Base-by-base conservation (phyloP, 139 green algal species). In the Mesotaenium endlicherianum region DNA sequence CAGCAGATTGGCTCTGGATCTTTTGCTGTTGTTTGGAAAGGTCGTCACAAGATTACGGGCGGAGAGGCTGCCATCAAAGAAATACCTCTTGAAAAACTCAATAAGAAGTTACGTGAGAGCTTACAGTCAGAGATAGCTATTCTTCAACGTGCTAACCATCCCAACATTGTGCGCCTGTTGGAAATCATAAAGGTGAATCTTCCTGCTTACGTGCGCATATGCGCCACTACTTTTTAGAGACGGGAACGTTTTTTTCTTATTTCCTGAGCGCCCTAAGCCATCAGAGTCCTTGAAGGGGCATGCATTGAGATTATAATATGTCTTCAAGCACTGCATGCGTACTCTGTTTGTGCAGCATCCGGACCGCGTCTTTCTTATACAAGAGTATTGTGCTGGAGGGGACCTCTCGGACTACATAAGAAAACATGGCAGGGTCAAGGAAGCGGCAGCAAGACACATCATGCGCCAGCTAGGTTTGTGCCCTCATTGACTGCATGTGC, bases 381-480 rank as follows among this genome's bases (percentile, higher is more conserved):
- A 98, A 57, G 96, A 99, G 89, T 98, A 92, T 80, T 98, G 95
- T 77, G 88, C 87, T 8, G 96, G 95, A 8, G 96, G 96, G 0
- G 95, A 99, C 91, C 80, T 99, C 68, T 91, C 90, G 0, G 85
- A 93, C 55, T 94, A 93, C 70, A 91, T 99, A 44, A 79, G 75
- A 14, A 31, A 39, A 3, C 30, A 86, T 1, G 75, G 75, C 5
- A 16, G 34, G 3, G 78, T 89, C 17, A 58, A 77, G 30, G 83
- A 89, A 43, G 36, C 75, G 0, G 87, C 80, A 0, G 93, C 92
- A 2, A 91, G 89, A 1, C 90, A 93, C 83, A 90, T 98, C 57
- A 91, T 98, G 90, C 77, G 82, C 30, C 94, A 98, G 83, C 90
- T 99, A 50, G 91, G 82, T 82, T 58, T 74, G 70, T 81, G 36